Conservation (phyloP, 768 basidiomycete genomes). For the Xerocomus brunneocitrinus region DNA sequence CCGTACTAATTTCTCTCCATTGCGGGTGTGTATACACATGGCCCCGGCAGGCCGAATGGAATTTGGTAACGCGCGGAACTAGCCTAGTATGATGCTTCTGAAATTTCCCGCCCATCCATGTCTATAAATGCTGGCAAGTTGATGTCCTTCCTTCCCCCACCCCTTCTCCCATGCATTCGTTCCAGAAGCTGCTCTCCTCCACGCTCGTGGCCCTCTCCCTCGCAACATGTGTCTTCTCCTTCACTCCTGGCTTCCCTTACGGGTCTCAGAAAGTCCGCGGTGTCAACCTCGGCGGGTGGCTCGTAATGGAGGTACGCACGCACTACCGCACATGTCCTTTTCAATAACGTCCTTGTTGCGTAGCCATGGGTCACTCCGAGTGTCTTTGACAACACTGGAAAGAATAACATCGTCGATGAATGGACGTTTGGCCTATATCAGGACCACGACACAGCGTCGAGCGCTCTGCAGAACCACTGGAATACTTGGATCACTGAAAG, state of each 20-base stretch:
- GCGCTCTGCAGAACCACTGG: conserved; percentile 65
- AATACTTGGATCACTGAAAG: conserved; percentile 78
- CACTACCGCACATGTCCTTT: not conserved
- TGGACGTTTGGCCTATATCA: conserved; percentile 73
- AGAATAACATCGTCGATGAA: conserved; percentile 62
- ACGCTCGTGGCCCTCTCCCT: conserved; percentile 29
- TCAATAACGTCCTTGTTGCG: conserved; percentile 37
- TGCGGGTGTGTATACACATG: no score
- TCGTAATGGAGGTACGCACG: conserved; percentile 45
- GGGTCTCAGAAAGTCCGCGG: conserved; percentile 72
- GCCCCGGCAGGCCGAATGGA: not conserved
- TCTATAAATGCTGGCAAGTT: conserved; percentile 18
- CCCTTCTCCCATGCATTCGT: conserved; percentile 34
- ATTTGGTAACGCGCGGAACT: not conserved
- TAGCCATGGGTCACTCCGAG: conserved; percentile 81
- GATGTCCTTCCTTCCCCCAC: not conserved
- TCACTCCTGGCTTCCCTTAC: conserved; percentile 63
- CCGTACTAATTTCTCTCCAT: no score
- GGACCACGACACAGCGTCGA: conserved; percentile 42
- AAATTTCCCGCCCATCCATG: not conserved
- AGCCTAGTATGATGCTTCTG: not conserved
- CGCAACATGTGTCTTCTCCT: conserved; percentile 23
- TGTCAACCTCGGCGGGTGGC: conserved; percentile 76
- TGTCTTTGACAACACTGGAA: conserved; percentile 56
- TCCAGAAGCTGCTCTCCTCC: conserved; percentile 10